Evolutionary conservation across 139 green algal genomes (phyloP).

Genomic region (Chlorella sp.): DNA sequence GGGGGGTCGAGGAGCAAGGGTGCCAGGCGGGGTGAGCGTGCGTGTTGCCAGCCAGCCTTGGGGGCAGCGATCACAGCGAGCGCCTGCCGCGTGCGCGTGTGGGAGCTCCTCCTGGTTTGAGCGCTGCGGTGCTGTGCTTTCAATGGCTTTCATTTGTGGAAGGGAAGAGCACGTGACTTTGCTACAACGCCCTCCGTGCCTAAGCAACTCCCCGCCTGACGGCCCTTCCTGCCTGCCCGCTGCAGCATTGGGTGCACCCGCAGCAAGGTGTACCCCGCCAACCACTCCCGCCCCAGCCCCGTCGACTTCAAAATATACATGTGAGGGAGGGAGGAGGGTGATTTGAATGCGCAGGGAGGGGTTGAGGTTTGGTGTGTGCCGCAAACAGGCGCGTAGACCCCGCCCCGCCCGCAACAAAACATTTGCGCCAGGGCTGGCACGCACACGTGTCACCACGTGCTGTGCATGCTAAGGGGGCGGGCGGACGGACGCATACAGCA

Average conservation of each 20-base stretch:
- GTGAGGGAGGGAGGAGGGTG: not conserved
- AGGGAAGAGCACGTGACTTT: too few relatives aligned
- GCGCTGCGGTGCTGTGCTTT: too few relatives aligned
- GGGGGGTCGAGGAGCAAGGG: not conserved
- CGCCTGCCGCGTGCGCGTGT: too few relatives aligned
- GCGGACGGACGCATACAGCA: too few relatives aligned
- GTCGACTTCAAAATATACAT: not conserved
- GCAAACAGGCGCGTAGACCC: not conserved
- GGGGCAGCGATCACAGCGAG: too few relatives aligned
- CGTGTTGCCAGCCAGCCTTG: not conserved
- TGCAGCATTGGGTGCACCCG: not conserved
- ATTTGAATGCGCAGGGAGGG: not conserved
- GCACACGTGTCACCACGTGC: too few relatives aligned
- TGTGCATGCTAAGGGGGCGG: too few relatives aligned
- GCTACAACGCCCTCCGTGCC: too few relatives aligned
- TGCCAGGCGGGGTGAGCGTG: not conserved
- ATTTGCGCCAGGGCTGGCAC: too few relatives aligned
- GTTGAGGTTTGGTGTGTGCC: not conserved
- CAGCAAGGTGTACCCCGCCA: constrained; percentile 7
- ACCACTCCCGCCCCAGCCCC: not conserved
- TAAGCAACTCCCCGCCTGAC: not conserved
- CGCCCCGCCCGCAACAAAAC: too few relatives aligned
- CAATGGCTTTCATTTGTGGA: too few relatives aligned
- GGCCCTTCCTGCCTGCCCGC: not conserved
- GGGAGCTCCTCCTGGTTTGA: too few relatives aligned